Base-by-base conservation (phyloP, 345 rosid species). In the Trapa incisa region DNA sequence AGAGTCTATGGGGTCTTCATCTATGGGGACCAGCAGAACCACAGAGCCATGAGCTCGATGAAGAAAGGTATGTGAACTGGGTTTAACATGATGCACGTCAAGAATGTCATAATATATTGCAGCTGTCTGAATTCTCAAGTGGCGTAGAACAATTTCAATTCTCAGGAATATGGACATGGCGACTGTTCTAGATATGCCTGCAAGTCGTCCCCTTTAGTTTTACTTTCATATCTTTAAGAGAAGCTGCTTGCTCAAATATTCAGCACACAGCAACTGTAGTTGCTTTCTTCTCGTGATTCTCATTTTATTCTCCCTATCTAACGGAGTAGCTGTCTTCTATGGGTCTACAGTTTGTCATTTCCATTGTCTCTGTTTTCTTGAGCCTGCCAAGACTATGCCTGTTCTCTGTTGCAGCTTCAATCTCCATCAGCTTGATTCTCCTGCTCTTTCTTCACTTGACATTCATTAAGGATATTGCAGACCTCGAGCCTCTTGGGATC, bases 1-100 rank as follows among this genome's bases (percentile, higher is more conserved):
- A 89, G 81, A 87, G 70, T 70, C 79, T 92, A 47, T 83, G 88
- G 89, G 96, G 95, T 71, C 79, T 92, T 76, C 53, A 70, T 64
- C 80, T 89, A 56, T 82, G 95, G 70, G 95, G 83, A 67, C 79
- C 82, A 58, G 96, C 87, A 17, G 88, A 85, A 75, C 87, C 96
- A 3, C 95, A 88, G 66, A 84, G 89, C 76, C 70, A 76, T 64
- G 81, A 74, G 41, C 65, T 83, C 65, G 75, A 87, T 33, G 96
- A 86, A 87, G 82, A 80, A 92, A 87, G 85, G 96, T 84, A 67
- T 1, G 17, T 3, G 13, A 58, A 4, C 2, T 22, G 29, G 29
- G 33, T 58, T 58, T 58, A 9, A 54, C 29, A 22, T 22, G 29
- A 22, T 22, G 29, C 29, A 8, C 22, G 4, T 16, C 6, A 14